These are phyloP conservation scores for Fusarium chlamydosporum DNA, from an alignment of 2,329 filamentous ascomycete genomes.

Conservation along the genomic window DNA sequence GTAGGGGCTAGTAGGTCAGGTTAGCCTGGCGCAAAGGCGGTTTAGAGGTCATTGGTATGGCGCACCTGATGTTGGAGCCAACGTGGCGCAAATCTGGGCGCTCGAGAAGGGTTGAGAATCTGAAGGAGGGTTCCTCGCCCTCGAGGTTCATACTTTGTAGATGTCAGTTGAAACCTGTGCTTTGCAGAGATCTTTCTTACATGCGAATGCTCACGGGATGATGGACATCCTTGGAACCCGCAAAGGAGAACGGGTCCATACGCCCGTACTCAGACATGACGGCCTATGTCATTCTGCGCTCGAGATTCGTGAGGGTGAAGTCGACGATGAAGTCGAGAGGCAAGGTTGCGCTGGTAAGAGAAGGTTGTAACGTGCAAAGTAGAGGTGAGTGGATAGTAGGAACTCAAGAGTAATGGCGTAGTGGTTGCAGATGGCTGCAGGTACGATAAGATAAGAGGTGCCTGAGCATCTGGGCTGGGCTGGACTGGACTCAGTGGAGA, in stretches of 20 bases:
- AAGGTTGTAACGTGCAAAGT: neutral
- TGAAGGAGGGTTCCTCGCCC: constrained; percentile 60
- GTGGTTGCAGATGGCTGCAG: neutral
- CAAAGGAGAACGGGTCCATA: constrained; percentile 98
- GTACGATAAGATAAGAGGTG: constrained; percentile 5
- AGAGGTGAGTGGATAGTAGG: neutral
- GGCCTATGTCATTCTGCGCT: constrained; percentile 50
- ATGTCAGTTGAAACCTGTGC: constrained; percentile 36
- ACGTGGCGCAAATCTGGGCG: constrained; percentile 86
- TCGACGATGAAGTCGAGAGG: neutral
- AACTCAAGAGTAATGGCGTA: neutral
- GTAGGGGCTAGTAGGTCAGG: constrained; percentile 67
- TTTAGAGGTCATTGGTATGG: constrained; percentile 1
- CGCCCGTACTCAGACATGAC: constrained; percentile 58
- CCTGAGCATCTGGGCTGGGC: no score
- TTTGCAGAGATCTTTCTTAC: constrained; percentile 54
- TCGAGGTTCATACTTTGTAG: constrained; percentile 62
- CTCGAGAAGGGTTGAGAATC: constrained; percentile 78
- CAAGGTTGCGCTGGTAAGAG: neutral
- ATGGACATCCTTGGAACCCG: constrained; percentile 86
- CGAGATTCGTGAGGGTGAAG: neutral
- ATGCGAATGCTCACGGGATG: constrained; percentile 78
- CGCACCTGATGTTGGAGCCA: constrained; percentile 84
- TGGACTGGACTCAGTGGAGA: no score
- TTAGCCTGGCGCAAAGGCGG: constrained; percentile 42